Base-by-base conservation (phyloP, 1,284 basidiomycete species). In the Hymenochaete sp. region DNA sequence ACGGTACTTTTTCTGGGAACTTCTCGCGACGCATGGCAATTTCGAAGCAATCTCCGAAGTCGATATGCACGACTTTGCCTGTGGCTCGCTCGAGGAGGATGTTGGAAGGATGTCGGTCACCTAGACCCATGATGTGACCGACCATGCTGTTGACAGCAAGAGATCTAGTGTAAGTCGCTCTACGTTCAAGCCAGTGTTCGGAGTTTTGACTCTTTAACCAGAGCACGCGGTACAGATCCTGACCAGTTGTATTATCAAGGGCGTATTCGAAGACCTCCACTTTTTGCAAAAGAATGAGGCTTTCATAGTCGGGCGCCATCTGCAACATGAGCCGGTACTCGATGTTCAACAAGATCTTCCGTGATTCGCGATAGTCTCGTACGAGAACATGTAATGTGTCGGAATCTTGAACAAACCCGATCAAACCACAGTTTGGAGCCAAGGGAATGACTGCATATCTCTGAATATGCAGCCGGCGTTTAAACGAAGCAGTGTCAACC, bases 201-300 rank as follows among this genome's bases (percentile, higher is more conserved):
- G 96, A 98, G 59, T 89, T 93, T 49, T 77, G 67, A 59, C 87
- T 92, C 70, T 95, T 96, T 52, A 99, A 72, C 96, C 96, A 99
- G 13, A 99, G 70, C 18, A 98, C 93, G 16, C 93, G 76, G 64
- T 99, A 99, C n/a, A 99, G 72, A 63, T 99, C 96, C 67, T 98
- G 96, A 0, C 96, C 96, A 0, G 93, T 97, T 0, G 96, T 98
- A 59, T 98, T 98, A 66, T 98, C 95, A 33, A 98, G 72, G 3
- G 96, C 95, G 59, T 98, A 98, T 63, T 98, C 93, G 66, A 99
- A 99, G 14, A 99, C 96, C 62, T 99, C 96, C 33, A 99, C 91
- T 70, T 98, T 98, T 64, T 99, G 93, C 50, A 98, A 75, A 2
- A 98, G 71, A 25, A 89, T 93, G 33, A 98, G 70, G 56, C 85